phyloP scores from a whole-genome alignment of 768 basidiomycete species.

The Suillus lakei region DNA sequence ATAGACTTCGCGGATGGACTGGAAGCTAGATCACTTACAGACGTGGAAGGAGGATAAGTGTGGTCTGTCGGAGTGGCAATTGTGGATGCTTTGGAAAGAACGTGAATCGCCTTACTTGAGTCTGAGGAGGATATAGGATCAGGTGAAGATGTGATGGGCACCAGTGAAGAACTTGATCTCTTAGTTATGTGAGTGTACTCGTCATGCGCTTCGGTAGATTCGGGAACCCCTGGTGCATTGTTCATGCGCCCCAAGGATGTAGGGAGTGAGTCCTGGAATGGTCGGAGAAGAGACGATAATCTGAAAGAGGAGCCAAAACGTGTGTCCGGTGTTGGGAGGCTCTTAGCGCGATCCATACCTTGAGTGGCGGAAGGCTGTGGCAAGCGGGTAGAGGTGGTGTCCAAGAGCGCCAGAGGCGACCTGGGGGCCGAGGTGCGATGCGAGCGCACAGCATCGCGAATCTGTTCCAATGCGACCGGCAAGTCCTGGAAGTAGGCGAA shows the following conservation, averaged over 20 bases:
- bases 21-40: conserved; percentile 50
- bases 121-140: conserved; percentile 19
- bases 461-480: conserved; percentile 75
- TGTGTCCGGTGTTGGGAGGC: conserved; percentile 38
- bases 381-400: conserved; percentile 57
- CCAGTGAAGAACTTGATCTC: conserved; percentile 56
- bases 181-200: conserved; percentile 77
- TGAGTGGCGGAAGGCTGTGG: conserved; percentile 28
- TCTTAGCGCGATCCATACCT: conserved; percentile 45
- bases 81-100: conserved; percentile 30
- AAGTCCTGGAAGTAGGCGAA: conserved; percentile 94
- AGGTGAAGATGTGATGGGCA: conserved; percentile 57
- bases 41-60: conserved; percentile 82
- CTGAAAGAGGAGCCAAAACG: conserved; percentile 56
- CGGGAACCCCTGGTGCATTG: conserved; percentile 25
- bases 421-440: conserved; percentile 42
- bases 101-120: conserved; percentile 7
- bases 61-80: conserved; percentile 47
- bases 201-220: conserved; percentile 48
- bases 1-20: conserved; percentile 49
- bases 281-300: conserved; percentile 66
- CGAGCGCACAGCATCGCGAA: conserved; percentile 74
- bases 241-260: conserved; percentile 40
- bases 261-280: conserved; percentile 63
- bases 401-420: conserved; percentile 47